These are phyloP conservation scores for Leccinum olivaceopallidum DNA, from an alignment of 768 basidiomycete genomes.

Conservation along the genomic window DNA sequence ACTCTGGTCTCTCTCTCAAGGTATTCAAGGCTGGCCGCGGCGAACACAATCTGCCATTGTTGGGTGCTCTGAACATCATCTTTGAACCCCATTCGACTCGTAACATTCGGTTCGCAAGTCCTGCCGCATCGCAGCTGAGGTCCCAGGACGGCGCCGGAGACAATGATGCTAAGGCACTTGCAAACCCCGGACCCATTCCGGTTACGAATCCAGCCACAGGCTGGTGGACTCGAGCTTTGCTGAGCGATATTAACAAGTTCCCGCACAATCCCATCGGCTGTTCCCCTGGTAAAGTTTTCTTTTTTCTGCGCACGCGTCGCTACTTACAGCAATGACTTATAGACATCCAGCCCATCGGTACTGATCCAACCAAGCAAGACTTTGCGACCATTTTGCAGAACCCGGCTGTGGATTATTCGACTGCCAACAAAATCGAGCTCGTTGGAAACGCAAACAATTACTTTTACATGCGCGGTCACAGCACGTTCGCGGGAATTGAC, in stretches of 20 bases:
- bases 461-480: constrained; percentile 13
- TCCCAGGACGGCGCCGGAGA: not conserved
- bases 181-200: constrained; percentile 1
- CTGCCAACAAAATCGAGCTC: not conserved
- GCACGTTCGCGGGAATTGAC: constrained; percentile 10
- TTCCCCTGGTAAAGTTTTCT: constrained; percentile 3
- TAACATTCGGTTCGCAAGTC: constrained; percentile 11
- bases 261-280: constrained; percentile 1
- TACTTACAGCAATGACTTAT: not conserved
- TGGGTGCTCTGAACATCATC: constrained; percentile 14
- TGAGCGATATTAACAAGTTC: constrained; percentile 1
- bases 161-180: not conserved
- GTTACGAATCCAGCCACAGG: constrained; percentile 13
- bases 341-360: constrained; percentile 13
- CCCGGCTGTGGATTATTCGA: constrained; percentile 3
- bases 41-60: not conserved
- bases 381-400: constrained; percentile 1
- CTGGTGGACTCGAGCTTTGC: constrained; percentile 7
- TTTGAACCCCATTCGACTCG: constrained; percentile 15
- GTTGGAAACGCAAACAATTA: constrained; percentile 10
- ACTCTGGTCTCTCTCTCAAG: constrained; percentile 11
- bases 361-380: not conserved
- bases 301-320: not conserved
- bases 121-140: constrained; percentile 6
- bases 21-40: not conserved